These are phyloP conservation scores for Trichoderma oligosporum DNA, from an alignment of 2,329 filamentous ascomycete genomes.

Conservation along the genomic window DNA sequence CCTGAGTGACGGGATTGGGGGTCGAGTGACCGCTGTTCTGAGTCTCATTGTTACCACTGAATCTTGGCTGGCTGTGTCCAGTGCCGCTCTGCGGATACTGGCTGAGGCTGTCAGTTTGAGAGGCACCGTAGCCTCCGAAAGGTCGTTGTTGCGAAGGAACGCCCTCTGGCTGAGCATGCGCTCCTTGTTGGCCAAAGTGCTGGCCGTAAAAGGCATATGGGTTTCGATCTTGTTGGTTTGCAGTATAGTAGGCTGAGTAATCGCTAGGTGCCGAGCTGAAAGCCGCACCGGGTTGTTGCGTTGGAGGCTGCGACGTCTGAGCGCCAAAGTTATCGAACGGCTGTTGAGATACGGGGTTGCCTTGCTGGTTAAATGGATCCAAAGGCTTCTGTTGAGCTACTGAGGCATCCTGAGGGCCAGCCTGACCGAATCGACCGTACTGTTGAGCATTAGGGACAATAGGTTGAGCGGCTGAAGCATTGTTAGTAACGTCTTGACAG, in stretches of 20 bases:
- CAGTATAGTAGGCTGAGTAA: constrained; percentile 81
- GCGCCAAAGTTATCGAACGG: constrained; percentile 61
- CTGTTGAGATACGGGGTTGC: constrained; percentile 44
- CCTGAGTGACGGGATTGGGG: constrained; percentile 69
- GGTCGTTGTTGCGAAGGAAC: constrained; percentile 67
- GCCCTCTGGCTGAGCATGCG: constrained; percentile 69
- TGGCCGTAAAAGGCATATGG: constrained; percentile 77
- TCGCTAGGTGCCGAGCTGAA: constrained; percentile 74
- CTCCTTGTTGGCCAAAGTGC: constrained; percentile 52
- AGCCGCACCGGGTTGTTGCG: constrained; percentile 57
- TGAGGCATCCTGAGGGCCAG: constrained; percentile 56
- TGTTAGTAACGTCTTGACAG: constrained; percentile 20
- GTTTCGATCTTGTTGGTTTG: constrained; percentile 67
- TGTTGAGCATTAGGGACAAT: constrained; percentile 58
- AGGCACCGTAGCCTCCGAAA: constrained; percentile 69
- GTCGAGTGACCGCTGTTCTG: constrained; percentile 89
- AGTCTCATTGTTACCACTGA: constrained; percentile 59
- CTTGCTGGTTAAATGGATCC: constrained; percentile 80
- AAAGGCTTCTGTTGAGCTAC: constrained; percentile 70
- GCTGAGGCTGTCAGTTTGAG: constrained; percentile 60
- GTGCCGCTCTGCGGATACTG: constrained; percentile 70
- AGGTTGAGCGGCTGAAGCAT: constrained; percentile 39
- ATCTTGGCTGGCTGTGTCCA: constrained; percentile 54
- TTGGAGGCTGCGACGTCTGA: constrained; percentile 57
- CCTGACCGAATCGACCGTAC: constrained; percentile 66